A percentile compares a stretch with the other conserved stretches of the same genome.
These are phyloP conservation scores for Basidiobolus meristosporus DNA, from an alignment of 371 early-diverging fungal genomes.

Conservation along the genomic window DNA sequence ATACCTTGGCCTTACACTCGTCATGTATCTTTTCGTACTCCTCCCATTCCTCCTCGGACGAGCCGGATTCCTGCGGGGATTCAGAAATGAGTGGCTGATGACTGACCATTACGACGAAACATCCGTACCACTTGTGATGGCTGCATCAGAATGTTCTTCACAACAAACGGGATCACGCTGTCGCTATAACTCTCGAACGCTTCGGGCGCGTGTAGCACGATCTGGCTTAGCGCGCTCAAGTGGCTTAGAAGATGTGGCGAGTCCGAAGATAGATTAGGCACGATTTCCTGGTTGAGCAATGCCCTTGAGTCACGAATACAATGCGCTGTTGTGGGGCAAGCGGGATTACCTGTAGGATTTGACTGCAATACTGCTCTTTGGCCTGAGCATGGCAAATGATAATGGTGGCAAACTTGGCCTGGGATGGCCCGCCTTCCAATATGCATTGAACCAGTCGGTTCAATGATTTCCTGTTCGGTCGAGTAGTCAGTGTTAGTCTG, in stretches of 20 bases:
- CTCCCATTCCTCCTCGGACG: slow-evolving; percentile 26
- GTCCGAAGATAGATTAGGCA: slow-evolving; percentile 8
- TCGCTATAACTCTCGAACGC: slow-evolving; percentile 18
- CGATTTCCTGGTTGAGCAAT: slow-evolving; percentile 1
- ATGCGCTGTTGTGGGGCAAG: slow-evolving; percentile 3
- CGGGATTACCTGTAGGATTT: slow-evolving; percentile 12
- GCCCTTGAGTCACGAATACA: background rate
- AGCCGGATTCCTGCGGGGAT: slow-evolving; percentile 1
- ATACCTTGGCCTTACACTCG: slow-evolving; percentile 27
- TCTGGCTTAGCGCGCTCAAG: slow-evolving; percentile 26
- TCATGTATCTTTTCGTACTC: slow-evolving; percentile 22
- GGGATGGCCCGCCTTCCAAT: slow-evolving; percentile 16
- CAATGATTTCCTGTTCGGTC: background rate
- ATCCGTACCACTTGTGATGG: too few species aligned
- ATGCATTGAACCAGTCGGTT: slow-evolving; percentile 18
- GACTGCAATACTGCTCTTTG: slow-evolving; percentile 5
- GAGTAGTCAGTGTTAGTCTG: too few species aligned
- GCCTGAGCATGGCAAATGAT: slow-evolving; percentile 24
- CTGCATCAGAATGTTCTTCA: slow-evolving; percentile 28
- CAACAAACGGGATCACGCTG: slow-evolving; percentile 24
- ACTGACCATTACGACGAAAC: too few species aligned
- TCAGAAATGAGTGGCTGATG: too few species aligned
- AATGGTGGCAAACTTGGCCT: slow-evolving; percentile 39
- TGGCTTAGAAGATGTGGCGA: slow-evolving; percentile 16
- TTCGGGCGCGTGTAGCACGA: slow-evolving; percentile 26